Evolutionary conservation across 2,329 filamentous ascomycete species (phyloP).

Genomic region (Neofusicoccum laricinum): DNA sequence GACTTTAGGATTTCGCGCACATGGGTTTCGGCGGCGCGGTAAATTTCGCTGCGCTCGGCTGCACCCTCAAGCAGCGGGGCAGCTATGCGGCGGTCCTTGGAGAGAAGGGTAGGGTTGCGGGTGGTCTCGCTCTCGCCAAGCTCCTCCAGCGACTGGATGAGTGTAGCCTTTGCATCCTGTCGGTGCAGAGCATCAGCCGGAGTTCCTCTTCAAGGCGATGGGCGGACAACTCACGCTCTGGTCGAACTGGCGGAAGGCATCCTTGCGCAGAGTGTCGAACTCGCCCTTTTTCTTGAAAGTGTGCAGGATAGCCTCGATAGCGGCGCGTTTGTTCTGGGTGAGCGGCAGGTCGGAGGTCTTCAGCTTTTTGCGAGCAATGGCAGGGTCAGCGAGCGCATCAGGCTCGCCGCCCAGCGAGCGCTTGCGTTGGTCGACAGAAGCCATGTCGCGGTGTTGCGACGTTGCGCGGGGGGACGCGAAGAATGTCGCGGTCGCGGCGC

Average conservation of each 20-base stretch:
- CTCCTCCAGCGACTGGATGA: conserved; percentile 65
- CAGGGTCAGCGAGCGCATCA: conserved; percentile 25
- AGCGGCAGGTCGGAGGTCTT: conserved; percentile 75
- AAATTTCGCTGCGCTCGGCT: conserved; percentile 72
- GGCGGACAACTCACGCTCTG: conserved; percentile 54
- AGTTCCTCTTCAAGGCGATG: no score
- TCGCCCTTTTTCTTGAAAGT: conserved; percentile 84
- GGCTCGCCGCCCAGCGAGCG: conserved; percentile 25
- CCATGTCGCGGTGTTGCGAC: conserved; percentile 10
- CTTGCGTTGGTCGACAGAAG: conserved; percentile 21
- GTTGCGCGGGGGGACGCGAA: neutral
- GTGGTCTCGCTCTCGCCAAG: conserved; percentile 73
- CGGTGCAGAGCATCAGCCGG: neutral
- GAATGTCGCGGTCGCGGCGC: neutral
- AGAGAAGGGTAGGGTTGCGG: conserved; percentile 68
- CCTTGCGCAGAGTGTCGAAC: conserved; percentile 74
- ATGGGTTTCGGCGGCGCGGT: conserved; percentile 66
- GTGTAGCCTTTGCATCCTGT: conserved; percentile 67
- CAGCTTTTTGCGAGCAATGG: conserved; percentile 54
- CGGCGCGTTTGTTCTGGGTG: conserved; percentile 67
- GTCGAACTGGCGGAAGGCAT: conserved; percentile 72
- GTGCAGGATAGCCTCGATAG: conserved; percentile 73
- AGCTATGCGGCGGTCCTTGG: conserved; percentile 70
- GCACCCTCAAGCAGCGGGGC: conserved; percentile 75
- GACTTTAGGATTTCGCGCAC: conserved; percentile 67